Conservation (phyloP, 768 basidiomycete genomes). For the Mycena vitilis region DNA sequence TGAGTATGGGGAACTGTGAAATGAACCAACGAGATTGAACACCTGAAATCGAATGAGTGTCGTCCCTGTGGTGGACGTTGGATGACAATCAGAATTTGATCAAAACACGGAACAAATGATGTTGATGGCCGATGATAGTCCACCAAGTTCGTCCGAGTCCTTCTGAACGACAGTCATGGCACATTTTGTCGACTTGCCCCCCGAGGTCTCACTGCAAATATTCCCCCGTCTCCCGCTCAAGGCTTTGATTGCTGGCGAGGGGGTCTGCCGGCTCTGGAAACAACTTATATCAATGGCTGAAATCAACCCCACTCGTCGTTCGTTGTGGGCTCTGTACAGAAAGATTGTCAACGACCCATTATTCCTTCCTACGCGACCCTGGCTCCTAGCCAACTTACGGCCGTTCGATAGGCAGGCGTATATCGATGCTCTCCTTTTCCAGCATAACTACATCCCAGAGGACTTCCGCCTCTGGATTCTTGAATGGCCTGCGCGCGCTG, state of each 20-base stretch:
- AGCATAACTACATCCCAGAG: slow-evolving; percentile 32
- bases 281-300: background rate
- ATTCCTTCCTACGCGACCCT: slow-evolving; percentile 36
- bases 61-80: no score
- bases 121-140: no score
- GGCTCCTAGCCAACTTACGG: slow-evolving; percentile 28
- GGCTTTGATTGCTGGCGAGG: slow-evolving; percentile 36
- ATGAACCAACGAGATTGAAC: no score
- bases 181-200: background rate
- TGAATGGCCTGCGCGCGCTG: slow-evolving; percentile 42
- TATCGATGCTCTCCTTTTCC: slow-evolving; percentile 26
- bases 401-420: slow-evolving; percentile 35
- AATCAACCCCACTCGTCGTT: slow-evolving; percentile 36
- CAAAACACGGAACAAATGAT: no score
- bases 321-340: slow-evolving; percentile 36
- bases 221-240: slow-evolving; percentile 38
- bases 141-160: no score
- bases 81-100: no score
- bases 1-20: no score
- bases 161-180: background rate
- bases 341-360: slow-evolving; percentile 34
- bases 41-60: no score
- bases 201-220: slow-evolving; percentile 38
- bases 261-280: slow-evolving; percentile 37
- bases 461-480: slow-evolving; percentile 40